Percentiles rank a stretch among this genome's conserved stretches.
Evolutionary conservation across 2,329 filamentous ascomycete genomes (phyloP).

Genomic region (Fusarium circinatum): DNA sequence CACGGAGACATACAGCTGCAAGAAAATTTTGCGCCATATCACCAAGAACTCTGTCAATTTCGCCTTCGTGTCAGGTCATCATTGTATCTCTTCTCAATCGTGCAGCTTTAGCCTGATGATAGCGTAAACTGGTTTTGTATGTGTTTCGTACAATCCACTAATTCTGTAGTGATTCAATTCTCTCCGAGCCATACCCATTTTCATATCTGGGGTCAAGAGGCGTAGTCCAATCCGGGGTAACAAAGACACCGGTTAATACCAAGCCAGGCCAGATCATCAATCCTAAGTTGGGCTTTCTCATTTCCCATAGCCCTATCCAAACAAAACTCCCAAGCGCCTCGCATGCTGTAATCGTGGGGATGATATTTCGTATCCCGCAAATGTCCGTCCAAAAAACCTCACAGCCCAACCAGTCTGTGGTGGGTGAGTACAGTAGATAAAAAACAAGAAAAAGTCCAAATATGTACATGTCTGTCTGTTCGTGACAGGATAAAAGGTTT

Average conservation of each 20-base stretch:
- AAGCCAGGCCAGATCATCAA: constrained; percentile 28
- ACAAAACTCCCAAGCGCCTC: constrained; percentile 35
- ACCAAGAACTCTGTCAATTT: constrained; percentile 34
- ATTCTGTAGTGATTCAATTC: constrained; percentile 26
- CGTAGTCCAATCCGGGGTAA: constrained; percentile 19
- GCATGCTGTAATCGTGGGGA: constrained; percentile 30
- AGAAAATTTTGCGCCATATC: constrained; percentile 17
- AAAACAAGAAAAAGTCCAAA: constrained; percentile 12
- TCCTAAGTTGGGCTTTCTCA: constrained; percentile 5
- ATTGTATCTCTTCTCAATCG: constrained; percentile 32
- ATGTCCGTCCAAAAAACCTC: constrained; percentile 19
- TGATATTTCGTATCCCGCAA: constrained; percentile 11
- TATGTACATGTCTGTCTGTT: constrained; percentile 20
- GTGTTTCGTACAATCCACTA: constrained; percentile 9
- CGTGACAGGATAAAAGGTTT: constrained; percentile 10
- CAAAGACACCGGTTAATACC: constrained; percentile 27
- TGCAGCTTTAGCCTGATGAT: constrained; percentile 30
- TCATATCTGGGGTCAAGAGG: constrained; percentile 25
- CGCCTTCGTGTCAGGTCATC: constrained; percentile 39
- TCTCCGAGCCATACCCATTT: constrained; percentile 23
- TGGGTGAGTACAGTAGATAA: constrained; percentile 10
- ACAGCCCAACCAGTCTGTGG: not conserved
- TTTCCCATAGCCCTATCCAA: constrained; percentile 9
- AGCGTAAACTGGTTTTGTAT: constrained; percentile 7
- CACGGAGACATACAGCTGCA: constrained; percentile 14